Conservation (phyloP, 192 early-diverging fungal genomes). For the Funneliformis geosporum region DNA sequence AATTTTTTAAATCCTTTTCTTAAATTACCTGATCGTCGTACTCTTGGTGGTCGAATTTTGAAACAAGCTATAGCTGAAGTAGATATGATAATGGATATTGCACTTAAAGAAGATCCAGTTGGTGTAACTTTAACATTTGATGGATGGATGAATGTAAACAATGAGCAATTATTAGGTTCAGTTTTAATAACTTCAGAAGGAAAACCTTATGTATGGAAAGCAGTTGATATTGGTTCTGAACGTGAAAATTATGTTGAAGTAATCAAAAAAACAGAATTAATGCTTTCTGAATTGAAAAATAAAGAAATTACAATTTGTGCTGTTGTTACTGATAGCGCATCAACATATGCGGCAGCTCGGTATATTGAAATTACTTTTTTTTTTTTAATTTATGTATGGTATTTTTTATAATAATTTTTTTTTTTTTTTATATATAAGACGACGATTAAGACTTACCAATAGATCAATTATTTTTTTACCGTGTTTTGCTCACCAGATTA, state of each 20-base stretch:
- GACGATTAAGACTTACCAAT: too few relatives aligned
- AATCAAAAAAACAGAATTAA: not conserved
- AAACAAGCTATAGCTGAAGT: not conserved
- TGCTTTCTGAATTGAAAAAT: not conserved
- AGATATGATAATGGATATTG: not conserved
- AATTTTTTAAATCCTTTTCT: slow-evolving; percentile 14
- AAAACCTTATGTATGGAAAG: slow-evolving; percentile 9
- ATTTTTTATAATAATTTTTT: too few relatives aligned
- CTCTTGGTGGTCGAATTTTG: not conserved
- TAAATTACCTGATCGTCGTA: not conserved
- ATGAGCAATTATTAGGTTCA: slow-evolving; percentile 13
- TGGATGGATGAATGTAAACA: not conserved
- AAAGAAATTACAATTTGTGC: not conserved
- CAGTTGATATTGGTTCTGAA: slow-evolving; percentile 14
- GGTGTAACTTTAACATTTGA: slow-evolving; percentile 5
- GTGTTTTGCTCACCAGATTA: too few relatives aligned
- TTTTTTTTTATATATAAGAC: too few relatives aligned
- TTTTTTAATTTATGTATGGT: too few relatives aligned
- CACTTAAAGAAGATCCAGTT: slow-evolving; percentile 9
- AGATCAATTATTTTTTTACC: too few relatives aligned
- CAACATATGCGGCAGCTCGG: not conserved
- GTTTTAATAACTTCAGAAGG: not conserved
- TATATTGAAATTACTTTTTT: not conserved
- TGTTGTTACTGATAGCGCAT: slow-evolving; percentile 5
- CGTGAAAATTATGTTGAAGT: not conserved